phyloP scores from a whole-genome alignment of 768 basidiomycete species.

The Agaricus sinodeliciosus region DNA sequence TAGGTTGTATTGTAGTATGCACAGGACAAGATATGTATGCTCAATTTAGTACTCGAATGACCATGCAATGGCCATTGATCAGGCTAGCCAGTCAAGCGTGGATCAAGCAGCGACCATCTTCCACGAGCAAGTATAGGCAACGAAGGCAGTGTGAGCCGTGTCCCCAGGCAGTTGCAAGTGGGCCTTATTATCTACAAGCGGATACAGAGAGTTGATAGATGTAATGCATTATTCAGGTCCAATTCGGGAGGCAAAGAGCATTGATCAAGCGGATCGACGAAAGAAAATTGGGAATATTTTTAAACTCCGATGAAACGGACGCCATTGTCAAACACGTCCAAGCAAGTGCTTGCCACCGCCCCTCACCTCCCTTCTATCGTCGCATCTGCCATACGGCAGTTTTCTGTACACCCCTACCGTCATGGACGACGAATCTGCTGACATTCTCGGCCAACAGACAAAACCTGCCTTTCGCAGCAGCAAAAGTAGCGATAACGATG shows the following conservation, averaged over 20 bases:
- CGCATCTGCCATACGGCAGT: conserved; percentile 23
- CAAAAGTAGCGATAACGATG: conserved; percentile 15
- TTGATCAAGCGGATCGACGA: neutral
- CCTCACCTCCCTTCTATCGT: conserved; percentile 30
- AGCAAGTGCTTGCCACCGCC: conserved; percentile 22
- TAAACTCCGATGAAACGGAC: conserved; percentile 14
- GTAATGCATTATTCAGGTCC: neutral
- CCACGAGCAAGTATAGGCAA: conserved; percentile 74
- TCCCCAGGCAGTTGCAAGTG: conserved; percentile 74
- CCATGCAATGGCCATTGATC: conserved; percentile 34
- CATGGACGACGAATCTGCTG: conserved; percentile 65
- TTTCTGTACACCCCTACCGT: conserved; percentile 19
- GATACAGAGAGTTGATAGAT: conserved; percentile 5
- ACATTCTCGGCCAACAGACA: conserved; percentile 62
- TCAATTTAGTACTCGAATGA: conserved; percentile 75
- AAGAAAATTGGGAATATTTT: conserved; percentile 11
- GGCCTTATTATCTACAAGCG: conserved; percentile 21
- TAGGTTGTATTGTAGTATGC: too few species aligned
- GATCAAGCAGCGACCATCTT: conserved; percentile 56
- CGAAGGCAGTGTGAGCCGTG: conserved; percentile 70
- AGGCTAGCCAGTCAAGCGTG: conserved; percentile 68
- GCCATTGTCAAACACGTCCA: conserved; percentile 21
- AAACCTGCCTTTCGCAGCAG: conserved; percentile 26
- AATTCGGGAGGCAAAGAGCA: too few species aligned
- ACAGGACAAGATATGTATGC: conserved; percentile 30